Conservation (phyloP, 345 rosid genomes). For the Brassica cretica region DNA sequence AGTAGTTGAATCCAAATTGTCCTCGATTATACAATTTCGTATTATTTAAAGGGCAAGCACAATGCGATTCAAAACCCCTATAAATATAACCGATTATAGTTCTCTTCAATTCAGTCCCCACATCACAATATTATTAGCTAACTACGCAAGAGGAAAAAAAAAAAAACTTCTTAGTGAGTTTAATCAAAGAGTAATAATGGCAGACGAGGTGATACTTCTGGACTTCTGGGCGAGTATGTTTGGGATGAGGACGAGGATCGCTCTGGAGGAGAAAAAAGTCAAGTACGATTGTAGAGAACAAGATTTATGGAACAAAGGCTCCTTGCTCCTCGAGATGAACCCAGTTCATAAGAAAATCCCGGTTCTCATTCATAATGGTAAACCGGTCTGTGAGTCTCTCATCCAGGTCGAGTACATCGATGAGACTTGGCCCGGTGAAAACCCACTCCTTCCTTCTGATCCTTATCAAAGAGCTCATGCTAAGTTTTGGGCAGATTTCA, state of each 20-base stretch:
- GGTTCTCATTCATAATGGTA: conserved; percentile 9
- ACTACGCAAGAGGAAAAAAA: neutral
- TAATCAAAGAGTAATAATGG: conserved; percentile 15
- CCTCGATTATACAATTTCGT: neutral
- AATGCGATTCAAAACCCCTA: neutral
- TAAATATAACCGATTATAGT: neutral
- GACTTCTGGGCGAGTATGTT: conserved; percentile 25
- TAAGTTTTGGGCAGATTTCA: neutral
- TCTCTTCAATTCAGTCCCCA: neutral
- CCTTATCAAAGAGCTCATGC: conserved; percentile 2
- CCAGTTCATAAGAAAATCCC: conserved; percentile 11
- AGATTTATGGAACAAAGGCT: conserved; percentile 13
- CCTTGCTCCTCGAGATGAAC: neutral
- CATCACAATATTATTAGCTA: neutral
- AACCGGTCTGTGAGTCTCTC: conserved; percentile 5
- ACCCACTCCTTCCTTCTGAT: conserved; percentile 8
- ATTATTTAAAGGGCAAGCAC: neutral
- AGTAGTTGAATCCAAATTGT: neutral
- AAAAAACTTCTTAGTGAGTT: neutral
- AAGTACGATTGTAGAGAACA: conserved; percentile 5
- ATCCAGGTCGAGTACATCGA: conserved; percentile 10
- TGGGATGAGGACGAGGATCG: conserved; percentile 28
- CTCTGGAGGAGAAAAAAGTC: conserved; percentile 18
- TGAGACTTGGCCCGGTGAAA: neutral
- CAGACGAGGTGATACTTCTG: conserved; percentile 27